Percentiles rank a stretch among this genome's conserved stretches.
These are phyloP conservation scores for Elsinoe fawcettii DNA, from an alignment of 2,329 filamentous ascomycete genomes.

Conservation along the genomic window DNA sequence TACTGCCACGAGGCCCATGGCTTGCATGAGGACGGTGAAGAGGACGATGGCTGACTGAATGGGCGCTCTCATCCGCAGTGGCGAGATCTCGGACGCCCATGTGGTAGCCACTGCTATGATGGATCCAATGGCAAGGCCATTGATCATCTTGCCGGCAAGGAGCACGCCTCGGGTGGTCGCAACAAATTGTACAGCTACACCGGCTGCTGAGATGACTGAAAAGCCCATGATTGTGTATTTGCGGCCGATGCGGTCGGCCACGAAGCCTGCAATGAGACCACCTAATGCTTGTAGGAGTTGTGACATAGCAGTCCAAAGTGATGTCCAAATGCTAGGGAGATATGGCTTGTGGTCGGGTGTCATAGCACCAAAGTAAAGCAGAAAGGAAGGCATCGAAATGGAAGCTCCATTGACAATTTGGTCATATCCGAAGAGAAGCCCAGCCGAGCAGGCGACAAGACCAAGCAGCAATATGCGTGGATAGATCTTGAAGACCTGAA, in stretches of 20 bases:
- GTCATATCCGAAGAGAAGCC: background rate
- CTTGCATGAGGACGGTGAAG: constrained; percentile 43
- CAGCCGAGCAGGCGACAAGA: background rate
- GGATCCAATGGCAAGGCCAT: constrained; percentile 41
- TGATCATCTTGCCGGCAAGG: constrained; percentile 40
- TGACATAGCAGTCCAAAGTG: constrained; percentile 20
- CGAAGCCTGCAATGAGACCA: constrained; percentile 42
- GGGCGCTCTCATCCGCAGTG: constrained; percentile 39
- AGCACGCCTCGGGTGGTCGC: constrained; percentile 4
- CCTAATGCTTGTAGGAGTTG: constrained; percentile 31
- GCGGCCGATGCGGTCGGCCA: constrained; percentile 43
- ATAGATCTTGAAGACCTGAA: constrained; percentile 1
- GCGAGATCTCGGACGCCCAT: constrained; percentile 45
- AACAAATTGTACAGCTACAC: background rate
- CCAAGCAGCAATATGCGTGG: background rate
- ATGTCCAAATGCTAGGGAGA: constrained; percentile 21
- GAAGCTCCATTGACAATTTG: constrained; percentile 7
- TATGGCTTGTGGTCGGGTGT: constrained; percentile 9
- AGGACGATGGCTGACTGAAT: constrained; percentile 41
- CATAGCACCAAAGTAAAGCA: constrained; percentile 14
- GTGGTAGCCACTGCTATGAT: constrained; percentile 31
- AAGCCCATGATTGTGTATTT: constrained; percentile 48
- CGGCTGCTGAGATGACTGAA: constrained; percentile 6
- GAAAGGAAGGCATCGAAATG: constrained; percentile 7
- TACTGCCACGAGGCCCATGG: constrained; percentile 40